Conservation (phyloP, 768 basidiomycete genomes). For the Baorangia bicolor region DNA sequence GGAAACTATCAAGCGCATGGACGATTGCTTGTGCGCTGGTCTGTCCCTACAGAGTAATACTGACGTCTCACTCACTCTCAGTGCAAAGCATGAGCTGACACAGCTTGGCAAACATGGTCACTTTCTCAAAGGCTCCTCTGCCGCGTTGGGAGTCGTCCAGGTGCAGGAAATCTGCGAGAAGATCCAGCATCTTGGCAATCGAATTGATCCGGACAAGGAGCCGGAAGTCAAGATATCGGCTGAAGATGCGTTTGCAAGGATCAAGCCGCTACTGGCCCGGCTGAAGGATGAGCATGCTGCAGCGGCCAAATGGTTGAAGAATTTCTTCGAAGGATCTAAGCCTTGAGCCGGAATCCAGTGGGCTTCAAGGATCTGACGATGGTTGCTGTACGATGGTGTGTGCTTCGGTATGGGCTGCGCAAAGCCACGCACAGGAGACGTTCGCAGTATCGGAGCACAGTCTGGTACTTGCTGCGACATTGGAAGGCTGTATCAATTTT, state of each 20-base stretch:
- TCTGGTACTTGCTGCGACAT: constrained; percentile 19
- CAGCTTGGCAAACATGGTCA: constrained; percentile 79
- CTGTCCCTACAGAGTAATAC: constrained; percentile 10
- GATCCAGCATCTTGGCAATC: constrained; percentile 84
- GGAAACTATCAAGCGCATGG: constrained; percentile 76
- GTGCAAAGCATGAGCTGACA: constrained; percentile 55
- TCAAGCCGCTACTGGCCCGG: constrained; percentile 52
- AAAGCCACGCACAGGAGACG: constrained; percentile 9
- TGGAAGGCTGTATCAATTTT: constrained; percentile 22
- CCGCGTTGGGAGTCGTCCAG: constrained; percentile 80
- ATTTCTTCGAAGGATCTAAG: constrained; percentile 22
- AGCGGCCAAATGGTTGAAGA: constrained; percentile 67
- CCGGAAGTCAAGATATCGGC: constrained; percentile 40
- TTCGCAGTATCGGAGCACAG: constrained; percentile 15
- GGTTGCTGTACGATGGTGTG: constrained; percentile 14
- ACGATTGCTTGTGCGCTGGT: constrained; percentile 68
- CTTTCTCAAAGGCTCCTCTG: constrained; percentile 96
- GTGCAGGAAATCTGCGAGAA: constrained; percentile 86
- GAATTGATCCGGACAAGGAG: constrained; percentile 53
- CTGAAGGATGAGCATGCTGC: constrained; percentile 68
- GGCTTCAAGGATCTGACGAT: constrained; percentile 2
- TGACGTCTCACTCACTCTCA: constrained; percentile 31
- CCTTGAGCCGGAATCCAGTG: constrained; percentile 5
- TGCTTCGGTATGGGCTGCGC: constrained; percentile 5
- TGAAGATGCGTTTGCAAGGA: constrained; percentile 56